Evolutionary conservation across 2,329 filamentous ascomycete genomes (phyloP).

Genomic region (Colletotrichum gloeosporioides): DNA sequence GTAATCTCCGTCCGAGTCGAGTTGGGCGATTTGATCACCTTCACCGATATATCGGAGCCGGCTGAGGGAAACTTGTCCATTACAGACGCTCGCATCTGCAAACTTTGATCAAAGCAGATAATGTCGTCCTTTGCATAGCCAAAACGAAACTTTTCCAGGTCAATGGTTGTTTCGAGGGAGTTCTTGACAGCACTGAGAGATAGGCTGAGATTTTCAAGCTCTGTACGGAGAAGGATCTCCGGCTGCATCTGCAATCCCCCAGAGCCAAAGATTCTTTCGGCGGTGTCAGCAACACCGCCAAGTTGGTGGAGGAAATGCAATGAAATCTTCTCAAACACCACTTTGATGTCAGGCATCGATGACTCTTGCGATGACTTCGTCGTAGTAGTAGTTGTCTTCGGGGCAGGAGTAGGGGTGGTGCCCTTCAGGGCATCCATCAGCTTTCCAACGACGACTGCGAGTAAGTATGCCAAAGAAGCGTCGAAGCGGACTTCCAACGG

Average conservation of each 20-base stretch:
- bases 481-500: conserved; percentile 61
- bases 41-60: conserved; percentile 63
- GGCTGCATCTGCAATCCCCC: conserved; percentile 44
- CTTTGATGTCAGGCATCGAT: conserved; percentile 43
- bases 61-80: conserved; percentile 62
- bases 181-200: conserved; percentile 30
- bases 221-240: conserved; percentile 58
- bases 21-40: conserved; percentile 50
- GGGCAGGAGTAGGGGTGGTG: conserved; percentile 20
- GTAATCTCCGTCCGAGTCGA: conserved; percentile 66
- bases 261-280: conserved; percentile 49
- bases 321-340: conserved; percentile 55
- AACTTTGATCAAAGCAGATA: conserved; percentile 64
- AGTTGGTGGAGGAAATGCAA: conserved; percentile 62
- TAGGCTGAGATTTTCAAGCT: conserved; percentile 49
- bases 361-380: conserved; percentile 8
- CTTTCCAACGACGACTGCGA: conserved; percentile 56
- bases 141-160: conserved; percentile 64
- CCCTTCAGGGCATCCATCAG: conserved; percentile 51
- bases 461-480: conserved; percentile 59
- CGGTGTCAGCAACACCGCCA: conserved; percentile 55
- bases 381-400: conserved; percentile 7
- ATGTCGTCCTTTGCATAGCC: conserved; percentile 69
- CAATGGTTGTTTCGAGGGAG: conserved; percentile 42
- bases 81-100: conserved; percentile 64